phyloP scores from a whole-genome alignment of 257 asterid genomes.

The Leonotis leonurus region DNA sequence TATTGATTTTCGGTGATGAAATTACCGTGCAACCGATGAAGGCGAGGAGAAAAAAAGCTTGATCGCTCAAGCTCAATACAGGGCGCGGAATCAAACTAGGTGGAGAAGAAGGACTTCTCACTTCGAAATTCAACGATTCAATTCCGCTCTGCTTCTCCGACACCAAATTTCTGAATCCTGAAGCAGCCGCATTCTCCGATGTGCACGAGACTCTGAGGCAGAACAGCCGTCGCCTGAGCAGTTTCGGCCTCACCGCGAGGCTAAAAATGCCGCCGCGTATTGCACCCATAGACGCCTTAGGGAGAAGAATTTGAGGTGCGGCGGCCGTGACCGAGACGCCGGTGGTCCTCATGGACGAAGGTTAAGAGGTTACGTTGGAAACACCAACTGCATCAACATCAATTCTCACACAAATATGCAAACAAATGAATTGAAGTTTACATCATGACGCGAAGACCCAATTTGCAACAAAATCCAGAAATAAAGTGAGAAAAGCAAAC shows the following conservation, averaged over 20 bases:
- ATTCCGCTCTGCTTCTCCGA: constrained; percentile 16
- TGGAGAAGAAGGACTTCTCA: constrained; percentile 47
- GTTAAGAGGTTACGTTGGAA: too few species aligned
- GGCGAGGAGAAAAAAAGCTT: constrained; percentile 59
- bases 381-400: too few species aligned
- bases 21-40: constrained; percentile 77
- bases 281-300: background rate
- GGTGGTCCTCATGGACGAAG: too few species aligned
- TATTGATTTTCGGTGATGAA: background rate
- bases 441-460: too few species aligned
- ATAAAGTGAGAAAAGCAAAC: too few species aligned
- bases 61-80: constrained; percentile 52
- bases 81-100: constrained; percentile 28
- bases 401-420: too few species aligned
- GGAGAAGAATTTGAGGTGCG: constrained; percentile 14
- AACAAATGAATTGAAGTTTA: too few species aligned
- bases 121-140: constrained; percentile 35
- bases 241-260: constrained; percentile 14
- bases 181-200: constrained; percentile 18
- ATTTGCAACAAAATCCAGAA: too few species aligned
- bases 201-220: constrained; percentile 24
- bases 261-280: constrained; percentile 10
- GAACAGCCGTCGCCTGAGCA: constrained; percentile 16
- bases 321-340: constrained; percentile 20
- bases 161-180: constrained; percentile 16